Conservation (phyloP, 208 protist species). For the Spongospora subterranea region DNA sequence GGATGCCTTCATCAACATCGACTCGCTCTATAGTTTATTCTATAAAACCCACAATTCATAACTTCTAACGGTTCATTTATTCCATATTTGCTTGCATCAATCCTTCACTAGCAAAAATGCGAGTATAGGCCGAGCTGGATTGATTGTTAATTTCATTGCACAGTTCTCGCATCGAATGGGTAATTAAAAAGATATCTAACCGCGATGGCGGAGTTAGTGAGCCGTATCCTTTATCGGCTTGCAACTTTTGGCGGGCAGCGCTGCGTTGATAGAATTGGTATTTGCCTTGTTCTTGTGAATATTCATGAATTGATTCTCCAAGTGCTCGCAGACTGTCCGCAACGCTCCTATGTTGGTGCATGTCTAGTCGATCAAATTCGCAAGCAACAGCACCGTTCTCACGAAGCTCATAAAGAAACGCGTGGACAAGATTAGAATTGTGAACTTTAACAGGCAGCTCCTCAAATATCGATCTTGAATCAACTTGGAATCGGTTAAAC, state of each 20-base stretch:
- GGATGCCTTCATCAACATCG: not conserved
- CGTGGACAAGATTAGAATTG: conserved; percentile 77
- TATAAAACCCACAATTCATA: not conserved
- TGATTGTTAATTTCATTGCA: conserved; percentile 18
- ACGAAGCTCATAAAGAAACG: conserved; percentile 79
- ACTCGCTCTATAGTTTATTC: not conserved
- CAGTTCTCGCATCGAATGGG: conserved; percentile 42
- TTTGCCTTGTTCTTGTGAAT: conserved; percentile 49
- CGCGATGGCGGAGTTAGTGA: not conserved
- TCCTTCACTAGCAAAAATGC: not conserved
- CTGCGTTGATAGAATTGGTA: conserved; percentile 42
- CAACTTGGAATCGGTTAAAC: conserved; percentile 38
- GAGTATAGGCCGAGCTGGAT: conserved; percentile 7
- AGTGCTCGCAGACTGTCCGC: not conserved
- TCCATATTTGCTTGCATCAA: not conserved
- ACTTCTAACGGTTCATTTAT: not conserved
- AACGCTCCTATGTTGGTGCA: not conserved
- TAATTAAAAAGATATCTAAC: conserved; percentile 48
- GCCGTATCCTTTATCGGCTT: not conserved
- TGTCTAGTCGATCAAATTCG: conserved; percentile 59
- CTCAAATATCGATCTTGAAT: conserved; percentile 75
- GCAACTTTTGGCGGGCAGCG: not conserved
- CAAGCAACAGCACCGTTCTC: conserved; percentile 50
- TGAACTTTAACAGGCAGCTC: conserved; percentile 82
- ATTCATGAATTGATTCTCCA: conserved; percentile 25